phyloP scores from a whole-genome alignment of 192 early-diverging fungal species.

The Pilaira anomala region DNA sequence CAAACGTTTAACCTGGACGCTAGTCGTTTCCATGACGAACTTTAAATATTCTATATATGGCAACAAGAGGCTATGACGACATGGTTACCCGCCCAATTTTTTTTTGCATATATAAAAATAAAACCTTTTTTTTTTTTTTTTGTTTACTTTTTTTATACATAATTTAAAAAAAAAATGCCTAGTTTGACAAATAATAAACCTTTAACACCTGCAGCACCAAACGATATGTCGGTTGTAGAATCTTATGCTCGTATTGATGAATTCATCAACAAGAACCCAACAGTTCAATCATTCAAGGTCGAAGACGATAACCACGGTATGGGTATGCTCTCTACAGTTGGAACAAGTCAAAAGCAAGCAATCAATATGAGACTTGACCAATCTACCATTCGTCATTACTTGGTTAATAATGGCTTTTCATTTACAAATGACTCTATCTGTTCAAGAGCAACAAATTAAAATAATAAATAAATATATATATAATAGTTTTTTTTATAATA shows the following conservation, averaged over 20 bases:
- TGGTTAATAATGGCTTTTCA: slow-evolving; percentile 9
- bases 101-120: neutral
- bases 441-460: neutral
- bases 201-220: neutral
- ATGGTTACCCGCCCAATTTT: no score
- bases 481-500: neutral
- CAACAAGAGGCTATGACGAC: no score
- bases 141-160: neutral
- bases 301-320: slow-evolving; percentile 24
- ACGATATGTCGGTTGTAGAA: neutral
- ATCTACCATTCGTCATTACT: slow-evolving; percentile 3
- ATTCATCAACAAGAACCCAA: slow-evolving; percentile 6
- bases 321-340: slow-evolving; percentile 11
- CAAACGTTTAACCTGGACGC: neutral
- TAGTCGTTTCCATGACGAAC: neutral
- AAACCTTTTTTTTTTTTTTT: neutral
- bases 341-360: neutral
- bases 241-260: slow-evolving; percentile 1
- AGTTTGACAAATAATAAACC: slow-evolving; percentile 2
- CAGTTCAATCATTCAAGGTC: slow-evolving; percentile 3
- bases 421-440: slow-evolving; percentile 11
- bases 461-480: neutral
- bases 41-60: neutral
- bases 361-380: neutral
- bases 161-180: slow-evolving; percentile 9